Conservation (phyloP, 805 yeast species). For the Nakazawaea sp. region DNA sequence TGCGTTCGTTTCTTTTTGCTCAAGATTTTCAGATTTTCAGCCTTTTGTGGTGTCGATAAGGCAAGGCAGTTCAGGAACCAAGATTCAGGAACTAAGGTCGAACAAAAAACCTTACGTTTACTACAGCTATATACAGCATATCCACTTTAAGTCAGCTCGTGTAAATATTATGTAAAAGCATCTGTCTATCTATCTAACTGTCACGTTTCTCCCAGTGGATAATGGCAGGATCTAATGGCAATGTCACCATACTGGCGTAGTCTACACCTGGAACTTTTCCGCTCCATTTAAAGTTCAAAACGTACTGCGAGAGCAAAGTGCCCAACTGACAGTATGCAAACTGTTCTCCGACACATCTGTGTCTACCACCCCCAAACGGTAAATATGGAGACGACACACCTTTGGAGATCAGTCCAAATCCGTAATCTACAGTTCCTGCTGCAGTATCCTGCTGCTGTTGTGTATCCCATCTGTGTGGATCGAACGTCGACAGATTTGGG, state of each 20-base stretch:
- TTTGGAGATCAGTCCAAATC: constrained; percentile 93
- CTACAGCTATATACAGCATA: too few relatives aligned
- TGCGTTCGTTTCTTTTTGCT: too few relatives aligned
- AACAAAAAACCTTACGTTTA: too few relatives aligned
- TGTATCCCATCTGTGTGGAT: constrained; percentile 80
- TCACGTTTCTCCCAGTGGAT: constrained; percentile 53
- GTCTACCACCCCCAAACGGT: constrained; percentile 99
- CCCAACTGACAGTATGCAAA: constrained; percentile 94
- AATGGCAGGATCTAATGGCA: constrained; percentile 74
- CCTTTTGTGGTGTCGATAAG: too few relatives aligned
- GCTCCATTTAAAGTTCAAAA: constrained; percentile 75
- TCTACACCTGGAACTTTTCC: constrained; percentile 65
- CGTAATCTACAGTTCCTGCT: constrained; percentile 66
- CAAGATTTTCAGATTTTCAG: too few relatives aligned
- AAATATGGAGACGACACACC: constrained; percentile 94
- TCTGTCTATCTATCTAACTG: constrained; percentile 5
- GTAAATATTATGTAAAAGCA: too few relatives aligned
- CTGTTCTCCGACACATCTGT: constrained; percentile 98
- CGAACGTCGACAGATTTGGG: constrained; percentile 64
- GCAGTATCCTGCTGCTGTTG: constrained; percentile 21
- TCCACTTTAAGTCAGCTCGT: too few relatives aligned
- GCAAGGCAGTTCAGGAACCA: too few relatives aligned
- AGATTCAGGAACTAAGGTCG: too few relatives aligned
- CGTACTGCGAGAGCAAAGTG: constrained; percentile 65
- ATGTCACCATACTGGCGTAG: constrained; percentile 86